phyloP scores from a whole-genome alignment of 176 grass and related monocot species.

The Bolboschoenus planiculmis region DNA sequence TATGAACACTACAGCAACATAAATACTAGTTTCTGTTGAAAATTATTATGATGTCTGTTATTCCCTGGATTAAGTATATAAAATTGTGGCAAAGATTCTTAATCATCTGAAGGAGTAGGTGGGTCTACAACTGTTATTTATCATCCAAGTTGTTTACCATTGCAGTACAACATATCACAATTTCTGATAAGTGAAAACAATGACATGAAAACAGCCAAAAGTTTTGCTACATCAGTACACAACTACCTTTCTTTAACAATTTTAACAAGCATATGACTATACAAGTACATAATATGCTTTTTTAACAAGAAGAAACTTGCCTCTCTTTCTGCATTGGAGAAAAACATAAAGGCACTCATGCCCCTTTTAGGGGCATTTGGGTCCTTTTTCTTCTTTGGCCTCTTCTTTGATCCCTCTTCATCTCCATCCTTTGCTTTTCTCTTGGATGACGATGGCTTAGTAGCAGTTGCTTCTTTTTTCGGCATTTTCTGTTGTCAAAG shows the following conservation, averaged over 20 bases:
- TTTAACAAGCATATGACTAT: background rate
- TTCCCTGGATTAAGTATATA: background rate
- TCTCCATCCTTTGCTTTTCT: slow-evolving; percentile 66
- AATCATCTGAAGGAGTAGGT: background rate
- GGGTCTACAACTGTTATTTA: background rate
- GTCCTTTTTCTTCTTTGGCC: slow-evolving; percentile 90
- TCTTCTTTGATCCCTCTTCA: slow-evolving; percentile 76
- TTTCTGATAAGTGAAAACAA: background rate
- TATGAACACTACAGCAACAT: background rate
- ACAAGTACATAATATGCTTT: background rate
- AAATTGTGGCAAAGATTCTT: background rate
- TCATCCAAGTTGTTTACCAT: background rate
- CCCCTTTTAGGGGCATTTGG: slow-evolving; percentile 94
- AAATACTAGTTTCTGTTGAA: background rate
- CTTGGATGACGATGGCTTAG: slow-evolving; percentile 55
- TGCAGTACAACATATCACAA: background rate
- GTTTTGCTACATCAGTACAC: background rate
- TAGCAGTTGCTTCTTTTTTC: slow-evolving; percentile 58
- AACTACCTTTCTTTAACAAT: background rate
- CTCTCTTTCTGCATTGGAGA: slow-evolving; percentile 85
- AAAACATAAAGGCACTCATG: slow-evolving; percentile 94
- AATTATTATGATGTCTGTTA: background rate
- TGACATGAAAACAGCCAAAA: background rate
- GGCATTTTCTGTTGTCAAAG: slow-evolving; percentile 52
- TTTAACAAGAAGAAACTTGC: slow-evolving; percentile 31